Conservation (phyloP, 441 rosid genomes). For the Gossypium schwendimanii region DNA sequence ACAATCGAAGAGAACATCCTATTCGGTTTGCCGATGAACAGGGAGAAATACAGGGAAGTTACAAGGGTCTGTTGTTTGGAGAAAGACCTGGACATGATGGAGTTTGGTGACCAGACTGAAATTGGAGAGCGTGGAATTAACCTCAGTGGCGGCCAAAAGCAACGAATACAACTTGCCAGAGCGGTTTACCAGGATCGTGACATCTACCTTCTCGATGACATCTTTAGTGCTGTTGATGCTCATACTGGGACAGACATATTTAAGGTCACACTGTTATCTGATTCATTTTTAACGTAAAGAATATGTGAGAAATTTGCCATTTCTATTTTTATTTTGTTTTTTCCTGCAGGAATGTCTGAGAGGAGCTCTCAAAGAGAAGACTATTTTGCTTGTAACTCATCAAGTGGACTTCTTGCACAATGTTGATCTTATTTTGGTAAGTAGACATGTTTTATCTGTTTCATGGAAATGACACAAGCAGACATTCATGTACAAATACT, state of each 20-base stretch:
- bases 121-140: conserved; percentile 94
- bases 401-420: conserved; percentile 91
- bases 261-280: conserved; percentile 41
- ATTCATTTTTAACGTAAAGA: background rate
- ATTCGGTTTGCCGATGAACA: conserved; percentile 72
- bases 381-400: conserved; percentile 82
- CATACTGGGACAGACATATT: conserved; percentile 85
- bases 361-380: conserved; percentile 74
- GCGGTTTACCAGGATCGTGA: conserved; percentile 92
- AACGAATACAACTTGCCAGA: conserved; percentile 85
- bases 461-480: background rate
- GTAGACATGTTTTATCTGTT: background rate
- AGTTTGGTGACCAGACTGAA: conserved; percentile 86
- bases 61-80: conserved; percentile 69
- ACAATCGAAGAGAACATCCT: conserved; percentile 80
- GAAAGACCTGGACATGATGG: conserved; percentile 89
- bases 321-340: conserved; percentile 14
- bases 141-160: conserved; percentile 96
- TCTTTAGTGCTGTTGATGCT: conserved; percentile 95
- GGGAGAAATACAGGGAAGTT: conserved; percentile 49
- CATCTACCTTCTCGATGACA: conserved; percentile 82
- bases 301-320: background rate
- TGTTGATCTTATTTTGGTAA: conserved; percentile 70
- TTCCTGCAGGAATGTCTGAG: conserved; percentile 68
- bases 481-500: background rate